Conservation (phyloP, 768 basidiomycete genomes). For the Thelephora aurantiotincta region DNA sequence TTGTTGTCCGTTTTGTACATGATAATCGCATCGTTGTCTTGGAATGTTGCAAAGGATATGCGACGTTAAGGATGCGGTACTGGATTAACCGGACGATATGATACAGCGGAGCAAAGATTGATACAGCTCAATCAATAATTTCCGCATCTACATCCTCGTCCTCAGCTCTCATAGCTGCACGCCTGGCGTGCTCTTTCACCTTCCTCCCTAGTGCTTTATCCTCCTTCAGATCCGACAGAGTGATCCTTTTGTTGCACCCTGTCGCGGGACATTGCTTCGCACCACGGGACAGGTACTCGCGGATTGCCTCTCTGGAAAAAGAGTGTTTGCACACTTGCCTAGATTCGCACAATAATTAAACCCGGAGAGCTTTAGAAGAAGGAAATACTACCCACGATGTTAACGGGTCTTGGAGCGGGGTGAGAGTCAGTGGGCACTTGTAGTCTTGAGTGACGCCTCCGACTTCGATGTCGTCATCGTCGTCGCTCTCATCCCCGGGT, state of each 20-base stretch:
- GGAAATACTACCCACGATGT: slow-evolving; percentile 52
- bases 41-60: not conserved
- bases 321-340: slow-evolving; percentile 69
- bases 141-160: slow-evolving; percentile 27
- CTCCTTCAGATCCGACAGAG: slow-evolving; percentile 30
- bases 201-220: slow-evolving; percentile 50
- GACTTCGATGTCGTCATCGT: slow-evolving; percentile 80
- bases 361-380: not conserved
- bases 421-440: slow-evolving; percentile 72
- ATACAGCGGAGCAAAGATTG: not conserved
- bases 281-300: slow-evolving; percentile 37
- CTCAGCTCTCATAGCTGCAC: slow-evolving; percentile 23
- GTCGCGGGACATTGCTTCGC: slow-evolving; percentile 48
- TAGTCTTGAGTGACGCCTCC: slow-evolving; percentile 77
- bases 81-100: no score
- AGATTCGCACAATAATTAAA: slow-evolving; percentile 3
- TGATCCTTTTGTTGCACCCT: slow-evolving; percentile 53
- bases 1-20: not conserved
- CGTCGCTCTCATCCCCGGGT: slow-evolving; percentile 67
- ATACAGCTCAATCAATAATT: slow-evolving; percentile 35
- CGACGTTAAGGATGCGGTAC: not conserved
- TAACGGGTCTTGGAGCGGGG: slow-evolving; percentile 52
- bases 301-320: slow-evolving; percentile 63
- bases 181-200: slow-evolving; percentile 43
- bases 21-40: not conserved